A percentile compares a stretch with the other conserved stretches of the same genome.
phyloP scores from a whole-genome alignment of 1,139 yeast species.

The Magnusiomyces clavatus region DNA sequence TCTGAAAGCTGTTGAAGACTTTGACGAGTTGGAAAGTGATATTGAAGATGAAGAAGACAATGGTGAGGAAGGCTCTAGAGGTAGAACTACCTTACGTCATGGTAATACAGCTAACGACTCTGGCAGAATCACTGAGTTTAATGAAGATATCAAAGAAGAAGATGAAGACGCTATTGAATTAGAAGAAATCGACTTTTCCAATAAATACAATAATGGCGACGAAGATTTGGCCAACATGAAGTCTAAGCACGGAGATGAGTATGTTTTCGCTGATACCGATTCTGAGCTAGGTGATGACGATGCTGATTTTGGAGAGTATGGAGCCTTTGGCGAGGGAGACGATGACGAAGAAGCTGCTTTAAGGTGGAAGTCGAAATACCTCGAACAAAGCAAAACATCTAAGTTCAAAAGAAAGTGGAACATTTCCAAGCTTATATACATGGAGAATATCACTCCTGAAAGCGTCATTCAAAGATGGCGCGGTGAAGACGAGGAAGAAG shows the following conservation, averaged over 20 bases:
- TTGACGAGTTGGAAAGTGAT: constrained; percentile 37
- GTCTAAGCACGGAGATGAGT: constrained; percentile 25
- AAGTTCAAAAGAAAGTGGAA: constrained; percentile 53
- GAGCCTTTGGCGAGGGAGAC: constrained; percentile 20
- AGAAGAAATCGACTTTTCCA: constrained; percentile 23
- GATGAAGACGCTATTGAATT: constrained; percentile 42
- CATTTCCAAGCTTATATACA: constrained; percentile 69
- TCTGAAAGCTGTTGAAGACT: constrained; percentile 8
- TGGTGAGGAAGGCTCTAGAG: constrained; percentile 35
- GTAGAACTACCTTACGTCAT: constrained; percentile 23
- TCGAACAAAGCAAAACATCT: constrained; percentile 19
- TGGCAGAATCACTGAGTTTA: constrained; percentile 19
- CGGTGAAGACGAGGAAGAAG: constrained; percentile 40
- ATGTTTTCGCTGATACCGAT: constrained; percentile 38
- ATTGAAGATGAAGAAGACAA: constrained; percentile 37
- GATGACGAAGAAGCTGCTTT: constrained; percentile 34
- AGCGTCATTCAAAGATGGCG: constrained; percentile 77
- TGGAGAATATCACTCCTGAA: constrained; percentile 64
- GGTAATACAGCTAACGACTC: constrained; percentile 22
- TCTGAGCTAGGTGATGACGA: constrained; percentile 36
- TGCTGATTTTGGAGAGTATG: constrained; percentile 23
- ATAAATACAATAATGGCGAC: constrained; percentile 15
- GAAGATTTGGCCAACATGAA: constrained; percentile 10
- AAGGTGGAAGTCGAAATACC: constrained; percentile 33
- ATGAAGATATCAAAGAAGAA: constrained; percentile 33